Conservation (phyloP, 345 rosid species). For the Pseudoturritis turrita region DNA sequence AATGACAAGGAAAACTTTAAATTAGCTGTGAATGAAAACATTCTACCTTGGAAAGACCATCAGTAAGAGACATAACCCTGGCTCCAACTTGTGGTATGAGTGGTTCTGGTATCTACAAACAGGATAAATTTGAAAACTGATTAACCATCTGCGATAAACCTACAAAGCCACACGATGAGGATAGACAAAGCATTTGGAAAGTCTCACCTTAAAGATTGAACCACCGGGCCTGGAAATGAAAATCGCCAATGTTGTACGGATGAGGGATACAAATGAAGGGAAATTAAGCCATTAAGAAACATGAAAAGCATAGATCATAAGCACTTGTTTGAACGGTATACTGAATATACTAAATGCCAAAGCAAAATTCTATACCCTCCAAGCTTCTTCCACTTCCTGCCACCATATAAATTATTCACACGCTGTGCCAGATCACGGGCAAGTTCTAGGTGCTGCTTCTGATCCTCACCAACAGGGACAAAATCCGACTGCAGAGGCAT, state of each 20-base stretch:
- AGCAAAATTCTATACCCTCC: constrained; percentile 59
- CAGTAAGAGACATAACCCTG: constrained; percentile 85
- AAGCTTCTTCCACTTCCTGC: constrained; percentile 94
- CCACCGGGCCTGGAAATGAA: constrained; percentile 64
- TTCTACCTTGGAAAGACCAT: constrained; percentile 82
- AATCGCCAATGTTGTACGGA: constrained; percentile 12
- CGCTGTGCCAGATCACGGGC: constrained; percentile 85
- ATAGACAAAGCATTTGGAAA: constrained; percentile 20
- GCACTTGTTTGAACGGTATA: not conserved
- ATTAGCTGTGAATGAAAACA: not conserved
- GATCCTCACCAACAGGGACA: constrained; percentile 97
- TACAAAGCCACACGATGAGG: constrained; percentile 23
- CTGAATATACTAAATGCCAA: not conserved
- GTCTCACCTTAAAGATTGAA: constrained; percentile 67
- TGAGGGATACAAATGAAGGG: not conserved
- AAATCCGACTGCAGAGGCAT: constrained; percentile 72
- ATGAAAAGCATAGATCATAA: not conserved
- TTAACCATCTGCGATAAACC: not conserved
- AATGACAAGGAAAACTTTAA: not conserved
- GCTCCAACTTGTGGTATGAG: constrained; percentile 90
- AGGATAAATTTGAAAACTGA: constrained; percentile 9
- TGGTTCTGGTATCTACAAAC: constrained; percentile 72
- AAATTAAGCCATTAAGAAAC: not conserved
- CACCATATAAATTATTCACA: constrained; percentile 76
- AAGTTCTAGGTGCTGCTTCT: constrained; percentile 94